Conservation (phyloP, 2,329 filamentous ascomycete genomes). For the Fusarium newnesense region DNA sequence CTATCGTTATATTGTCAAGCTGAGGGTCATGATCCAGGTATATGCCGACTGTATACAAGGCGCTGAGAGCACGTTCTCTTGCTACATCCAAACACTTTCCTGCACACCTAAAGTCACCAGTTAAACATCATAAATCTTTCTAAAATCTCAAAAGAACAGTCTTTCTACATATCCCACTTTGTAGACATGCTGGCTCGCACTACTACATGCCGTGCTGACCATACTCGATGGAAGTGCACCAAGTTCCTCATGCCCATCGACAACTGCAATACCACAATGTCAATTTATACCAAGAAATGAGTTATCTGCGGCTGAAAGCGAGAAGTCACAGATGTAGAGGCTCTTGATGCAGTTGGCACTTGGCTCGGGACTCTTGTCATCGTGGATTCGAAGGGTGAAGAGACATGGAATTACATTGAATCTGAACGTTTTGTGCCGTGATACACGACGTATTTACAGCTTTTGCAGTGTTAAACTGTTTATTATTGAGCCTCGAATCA, state of each 20-base stretch:
- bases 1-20: rapidly evolving
- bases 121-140: no score
- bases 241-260: no score
- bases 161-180: not conserved
- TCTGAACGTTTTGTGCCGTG: rapidly evolving
- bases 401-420: rapidly evolving
- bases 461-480: rapidly evolving
- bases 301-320: rapidly evolving
- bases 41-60: not conserved
- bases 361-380: rapidly evolving
- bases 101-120: no score
- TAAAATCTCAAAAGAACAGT: no score
- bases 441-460: rapidly evolving
- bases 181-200: not conserved
- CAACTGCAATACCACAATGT: rapidly evolving
- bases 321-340: rapidly evolving
- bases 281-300: rapidly evolving
- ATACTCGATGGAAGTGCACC: not conserved
- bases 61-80: not conserved
- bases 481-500: no score
- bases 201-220: not conserved
- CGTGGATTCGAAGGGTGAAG: rapidly evolving
- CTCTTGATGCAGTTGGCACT: not conserved
- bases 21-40: not conserved
- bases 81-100: not conserved